Evolutionary conservation across 495 filamentous ascomycete genomes (phyloP).

Genomic region (Trichoderma reesei): DNA sequence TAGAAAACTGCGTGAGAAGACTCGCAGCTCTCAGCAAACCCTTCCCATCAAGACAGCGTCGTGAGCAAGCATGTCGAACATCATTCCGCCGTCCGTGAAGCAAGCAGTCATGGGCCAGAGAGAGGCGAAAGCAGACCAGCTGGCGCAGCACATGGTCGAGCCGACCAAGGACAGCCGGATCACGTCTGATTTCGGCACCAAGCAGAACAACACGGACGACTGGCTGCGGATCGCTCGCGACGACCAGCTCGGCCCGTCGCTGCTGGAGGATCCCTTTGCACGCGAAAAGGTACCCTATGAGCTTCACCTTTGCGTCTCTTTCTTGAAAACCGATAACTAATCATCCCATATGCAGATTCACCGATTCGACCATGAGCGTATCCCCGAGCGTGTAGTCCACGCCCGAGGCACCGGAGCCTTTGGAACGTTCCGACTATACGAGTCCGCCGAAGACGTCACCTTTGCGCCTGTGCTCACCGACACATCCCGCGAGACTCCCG

Average conservation of each 20-base stretch:
- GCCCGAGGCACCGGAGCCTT: conserved; percentile 78
- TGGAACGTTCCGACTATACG: conserved; percentile 66
- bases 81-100: conserved; percentile 9
- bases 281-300: conserved; percentile 83
- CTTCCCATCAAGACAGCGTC: not conserved
- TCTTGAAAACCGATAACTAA: no score
- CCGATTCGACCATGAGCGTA: conserved; percentile 79
- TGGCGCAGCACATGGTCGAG: conserved; percentile 27
- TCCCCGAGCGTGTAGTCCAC: conserved; percentile 83
- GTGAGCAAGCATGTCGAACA: conserved; percentile 5
- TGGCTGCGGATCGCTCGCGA: conserved; percentile 60
- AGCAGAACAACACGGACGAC: conserved; percentile 63
- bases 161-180: conserved; percentile 29
- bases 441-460: conserved; percentile 62
- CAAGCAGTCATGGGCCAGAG: conserved; percentile 23
- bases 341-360: conserved; percentile 44
- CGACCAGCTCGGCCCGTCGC: conserved; percentile 53
- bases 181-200: conserved; percentile 73
- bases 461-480: conserved; percentile 68
- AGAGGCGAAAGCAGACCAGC: conserved; percentile 31
- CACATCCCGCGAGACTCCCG: conserved; percentile 65
- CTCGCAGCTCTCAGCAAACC: not conserved
- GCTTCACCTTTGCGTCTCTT: no score
- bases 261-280: conserved; percentile 76
- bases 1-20: no score